Evolutionary conservation across 2,329 filamentous ascomycete species (phyloP).

Genomic region (Aspergillus hortae): DNA sequence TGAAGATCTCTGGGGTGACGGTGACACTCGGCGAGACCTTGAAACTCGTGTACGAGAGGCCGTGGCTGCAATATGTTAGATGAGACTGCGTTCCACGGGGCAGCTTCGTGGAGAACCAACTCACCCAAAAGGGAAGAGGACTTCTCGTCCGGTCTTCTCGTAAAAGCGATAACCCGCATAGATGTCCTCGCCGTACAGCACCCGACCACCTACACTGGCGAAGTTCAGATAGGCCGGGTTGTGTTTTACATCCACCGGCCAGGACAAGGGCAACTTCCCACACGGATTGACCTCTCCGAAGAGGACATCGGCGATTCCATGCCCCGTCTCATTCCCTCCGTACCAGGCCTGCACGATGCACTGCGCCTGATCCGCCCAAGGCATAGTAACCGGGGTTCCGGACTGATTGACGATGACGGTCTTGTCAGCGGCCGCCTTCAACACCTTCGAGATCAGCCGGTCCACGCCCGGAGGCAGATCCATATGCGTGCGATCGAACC

Average conservation of each 20-base stretch:
- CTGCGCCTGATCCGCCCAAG: slow-evolving; percentile 39
- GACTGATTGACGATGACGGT: slow-evolving; percentile 72
- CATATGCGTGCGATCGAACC: slow-evolving; percentile 50
- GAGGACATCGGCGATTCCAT: slow-evolving; percentile 72
- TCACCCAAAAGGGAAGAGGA: slow-evolving; percentile 66
- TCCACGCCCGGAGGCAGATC: slow-evolving; percentile 52
- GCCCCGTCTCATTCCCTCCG: slow-evolving; percentile 75
- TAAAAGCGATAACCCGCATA: slow-evolving; percentile 79
- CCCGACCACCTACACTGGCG: slow-evolving; percentile 63
- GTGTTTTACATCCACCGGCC: slow-evolving; percentile 62
- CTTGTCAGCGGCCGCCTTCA: slow-evolving; percentile 58
- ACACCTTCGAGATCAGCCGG: slow-evolving; percentile 58
- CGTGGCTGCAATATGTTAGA: slow-evolving; percentile 48
- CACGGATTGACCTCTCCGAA: slow-evolving; percentile 69
- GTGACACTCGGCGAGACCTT: slow-evolving; percentile 42
- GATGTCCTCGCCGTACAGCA: slow-evolving; percentile 72
- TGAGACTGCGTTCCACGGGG: not conserved
- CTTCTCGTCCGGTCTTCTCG: slow-evolving; percentile 60
- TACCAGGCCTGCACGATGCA: slow-evolving; percentile 75
- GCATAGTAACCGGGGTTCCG: slow-evolving; percentile 60
- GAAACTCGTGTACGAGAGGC: slow-evolving; percentile 72
- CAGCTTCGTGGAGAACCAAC: not conserved
- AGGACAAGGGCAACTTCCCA: slow-evolving; percentile 69
- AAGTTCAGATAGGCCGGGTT: slow-evolving; percentile 74
- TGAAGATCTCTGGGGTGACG: slow-evolving; percentile 26